Evolutionary conservation across 2,329 filamentous ascomycete genomes (phyloP).

Genomic region (Neophaeococcomyces aloes): DNA sequence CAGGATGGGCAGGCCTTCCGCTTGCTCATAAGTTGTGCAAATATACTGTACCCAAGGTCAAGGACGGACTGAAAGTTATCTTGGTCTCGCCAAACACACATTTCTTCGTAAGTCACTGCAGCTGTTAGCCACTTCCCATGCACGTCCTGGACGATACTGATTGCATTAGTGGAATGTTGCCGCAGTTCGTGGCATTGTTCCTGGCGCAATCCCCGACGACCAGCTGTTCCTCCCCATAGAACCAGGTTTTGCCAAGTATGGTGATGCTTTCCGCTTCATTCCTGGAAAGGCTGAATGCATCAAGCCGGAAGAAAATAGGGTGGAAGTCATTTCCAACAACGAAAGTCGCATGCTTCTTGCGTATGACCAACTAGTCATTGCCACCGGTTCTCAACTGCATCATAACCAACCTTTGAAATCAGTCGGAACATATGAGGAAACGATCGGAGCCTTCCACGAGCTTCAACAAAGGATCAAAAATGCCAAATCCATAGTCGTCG

Average conservation of each 20-base stretch:
- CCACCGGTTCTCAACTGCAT: too few relatives aligned
- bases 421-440: too few relatives aligned
- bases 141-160: neutral
- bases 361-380: too few relatives aligned
- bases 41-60: neutral
- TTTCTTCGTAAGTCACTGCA: too few relatives aligned
- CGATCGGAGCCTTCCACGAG: too few relatives aligned
- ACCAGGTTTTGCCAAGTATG: constrained; percentile 1
- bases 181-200: neutral
- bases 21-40: constrained; percentile 5
- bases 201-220: neutral
- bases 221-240: constrained; percentile 1
- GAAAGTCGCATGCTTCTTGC: too few relatives aligned
- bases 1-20: neutral
- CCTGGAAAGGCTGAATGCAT: constrained; percentile 8
- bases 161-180: constrained; percentile 4
- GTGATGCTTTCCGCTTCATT: constrained; percentile 3
- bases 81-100: neutral
- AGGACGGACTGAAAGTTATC: neutral
- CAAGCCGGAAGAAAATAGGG: constrained; percentile 10
- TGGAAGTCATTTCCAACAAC: neutral
- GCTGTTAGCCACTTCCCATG: too few relatives aligned
- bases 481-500: constrained; percentile 37
- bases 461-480: neutral
- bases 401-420: too few relatives aligned